Percentiles rank a stretch among this genome's conserved stretches.
phyloP scores from a whole-genome alignment of 345 rosid genomes.

The Passiflora organensis region DNA sequence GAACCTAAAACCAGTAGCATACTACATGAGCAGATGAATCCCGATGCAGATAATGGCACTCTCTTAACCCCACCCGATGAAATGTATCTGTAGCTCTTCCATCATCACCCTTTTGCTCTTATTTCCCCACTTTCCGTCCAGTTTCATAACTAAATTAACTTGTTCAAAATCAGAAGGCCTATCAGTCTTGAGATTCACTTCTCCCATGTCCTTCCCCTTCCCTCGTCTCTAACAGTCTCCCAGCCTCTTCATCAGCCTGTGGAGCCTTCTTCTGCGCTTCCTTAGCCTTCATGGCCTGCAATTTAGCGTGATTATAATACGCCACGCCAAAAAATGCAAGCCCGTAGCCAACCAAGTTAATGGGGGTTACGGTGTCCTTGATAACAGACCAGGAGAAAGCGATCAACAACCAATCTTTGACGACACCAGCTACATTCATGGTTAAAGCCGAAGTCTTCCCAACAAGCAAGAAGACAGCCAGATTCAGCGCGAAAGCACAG shows the following conservation, averaged over 20 bases:
- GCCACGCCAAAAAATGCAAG: slow-evolving; percentile 91
- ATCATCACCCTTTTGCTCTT: slow-evolving; percentile 19
- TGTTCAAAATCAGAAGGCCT: not conserved
- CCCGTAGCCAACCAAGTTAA: slow-evolving; percentile 80
- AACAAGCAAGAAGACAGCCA: slow-evolving; percentile 88
- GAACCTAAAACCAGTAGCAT: slow-evolving; percentile 9
- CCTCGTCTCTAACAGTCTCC: slow-evolving; percentile 76
- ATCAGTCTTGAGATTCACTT: slow-evolving; percentile 55
- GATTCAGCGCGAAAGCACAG: slow-evolving; percentile 89
- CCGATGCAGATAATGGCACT: not conserved
- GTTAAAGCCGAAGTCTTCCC: slow-evolving; percentile 96
- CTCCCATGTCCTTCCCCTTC: slow-evolving; percentile 55
- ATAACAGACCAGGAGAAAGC: slow-evolving; percentile 98
- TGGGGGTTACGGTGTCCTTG: slow-evolving; percentile 88
- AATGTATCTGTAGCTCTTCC: not conserved
- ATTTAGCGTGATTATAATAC: slow-evolving; percentile 80
- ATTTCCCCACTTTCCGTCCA: slow-evolving; percentile 18
- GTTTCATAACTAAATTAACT: slow-evolving; percentile 6
- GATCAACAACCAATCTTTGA: slow-evolving; percentile 90
- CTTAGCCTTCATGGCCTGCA: slow-evolving; percentile 86
- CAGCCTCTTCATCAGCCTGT: slow-evolving; percentile 70
- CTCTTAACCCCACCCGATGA: not conserved
- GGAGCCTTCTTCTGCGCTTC: slow-evolving; percentile 84
- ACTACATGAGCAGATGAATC: slow-evolving; percentile 20
- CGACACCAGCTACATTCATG: slow-evolving; percentile 98